Evolutionary conservation across 2,329 filamentous ascomycete genomes (phyloP), one percentile per base, ranked within the genome.

Genomic region (Chrysoporthe austroafricana): DNA sequence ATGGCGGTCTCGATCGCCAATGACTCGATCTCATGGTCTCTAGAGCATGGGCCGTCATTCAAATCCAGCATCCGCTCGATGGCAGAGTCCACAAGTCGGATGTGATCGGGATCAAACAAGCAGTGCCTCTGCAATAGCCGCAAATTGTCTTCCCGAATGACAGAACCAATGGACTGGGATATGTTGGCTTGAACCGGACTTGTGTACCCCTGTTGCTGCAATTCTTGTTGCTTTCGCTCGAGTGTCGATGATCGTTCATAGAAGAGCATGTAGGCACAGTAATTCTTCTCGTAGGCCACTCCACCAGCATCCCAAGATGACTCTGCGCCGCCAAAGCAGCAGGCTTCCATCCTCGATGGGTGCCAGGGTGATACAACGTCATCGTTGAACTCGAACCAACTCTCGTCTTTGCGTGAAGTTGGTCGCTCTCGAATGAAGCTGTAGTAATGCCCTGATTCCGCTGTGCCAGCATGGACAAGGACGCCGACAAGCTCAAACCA

Each of bases 231-330:
- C 68, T 87, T 85, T 18, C 78, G 77, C 21, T 83, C 81, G 66
- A 94, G 83, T 4, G 88, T 87, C 0, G 90, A 90, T 3, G 89
- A 87, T 61, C 96, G 89, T 77, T 97, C 92, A 77, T 99, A 99
- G 78, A 99, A 98, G 9, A 99, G 85, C 92, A 99, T 98, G 78
- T 99, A 99, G 14, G 95, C 96, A 76, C 93, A 98, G 82, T 90
- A 90, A 4, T 87, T 86, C 78, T 94, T 95, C 73, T 90, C 87
- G 71, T 85, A 88, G 0, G 82, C 72, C 21, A 83, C 76, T 69
- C 81, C 80, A 73, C 81, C 78, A 62, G 73, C 74, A 69, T 85
- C 80, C 73, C 83, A 80, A 70, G 84, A 73, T 68, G 80, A 71
- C 9, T 91, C 89, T 4, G 81, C 76, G 1, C 92, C 92, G n/a